A percentile compares a stretch with the other conserved stretches of the same genome.
Conservation (phyloP, 2,329 filamentous ascomycete genomes). For the Ceratocystis smalleyi region DNA sequence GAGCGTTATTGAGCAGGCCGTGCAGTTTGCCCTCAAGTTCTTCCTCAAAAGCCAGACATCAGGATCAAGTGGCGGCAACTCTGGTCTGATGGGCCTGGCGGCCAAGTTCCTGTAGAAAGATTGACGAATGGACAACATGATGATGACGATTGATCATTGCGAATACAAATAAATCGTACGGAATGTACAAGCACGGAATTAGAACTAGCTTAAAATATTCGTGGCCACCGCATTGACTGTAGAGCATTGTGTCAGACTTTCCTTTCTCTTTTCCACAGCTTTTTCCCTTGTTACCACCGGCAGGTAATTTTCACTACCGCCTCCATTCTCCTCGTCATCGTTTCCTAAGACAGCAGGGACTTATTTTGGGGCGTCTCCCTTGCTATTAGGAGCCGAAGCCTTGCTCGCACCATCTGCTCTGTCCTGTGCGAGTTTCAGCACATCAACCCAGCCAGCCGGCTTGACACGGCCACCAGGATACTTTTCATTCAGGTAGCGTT, state of each 20-base stretch:
- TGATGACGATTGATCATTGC: background rate
- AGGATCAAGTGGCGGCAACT: conserved; percentile 28
- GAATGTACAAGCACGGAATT: too few species aligned
- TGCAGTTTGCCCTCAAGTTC: conserved; percentile 79
- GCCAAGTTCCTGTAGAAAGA: conserved; percentile 30
- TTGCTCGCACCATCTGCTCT: conserved; percentile 1
- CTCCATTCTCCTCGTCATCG: background rate
- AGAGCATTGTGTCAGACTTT: background rate
- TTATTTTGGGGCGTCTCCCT: background rate
- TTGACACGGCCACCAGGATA: conserved; percentile 34
- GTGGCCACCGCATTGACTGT: too few species aligned
- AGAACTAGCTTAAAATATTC: too few species aligned
- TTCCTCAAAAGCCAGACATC: conserved; percentile 57
- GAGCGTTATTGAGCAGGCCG: conserved; percentile 61
- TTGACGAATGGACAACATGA: background rate
- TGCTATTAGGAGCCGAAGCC: background rate
- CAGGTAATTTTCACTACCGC: background rate
- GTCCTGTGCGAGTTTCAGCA: conserved; percentile 27
- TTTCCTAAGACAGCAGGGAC: conserved; percentile 12
- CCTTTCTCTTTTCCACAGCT: background rate
- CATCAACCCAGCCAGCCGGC: conserved; percentile 44
- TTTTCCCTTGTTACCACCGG: background rate
- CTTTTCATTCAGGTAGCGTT: conserved; percentile 37
- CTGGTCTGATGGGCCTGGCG: conserved; percentile 32
- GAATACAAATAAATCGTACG: background rate